Evolutionary conservation across 176 grass and related monocot species (phyloP).

Genomic region (Triticum monococcum): DNA sequence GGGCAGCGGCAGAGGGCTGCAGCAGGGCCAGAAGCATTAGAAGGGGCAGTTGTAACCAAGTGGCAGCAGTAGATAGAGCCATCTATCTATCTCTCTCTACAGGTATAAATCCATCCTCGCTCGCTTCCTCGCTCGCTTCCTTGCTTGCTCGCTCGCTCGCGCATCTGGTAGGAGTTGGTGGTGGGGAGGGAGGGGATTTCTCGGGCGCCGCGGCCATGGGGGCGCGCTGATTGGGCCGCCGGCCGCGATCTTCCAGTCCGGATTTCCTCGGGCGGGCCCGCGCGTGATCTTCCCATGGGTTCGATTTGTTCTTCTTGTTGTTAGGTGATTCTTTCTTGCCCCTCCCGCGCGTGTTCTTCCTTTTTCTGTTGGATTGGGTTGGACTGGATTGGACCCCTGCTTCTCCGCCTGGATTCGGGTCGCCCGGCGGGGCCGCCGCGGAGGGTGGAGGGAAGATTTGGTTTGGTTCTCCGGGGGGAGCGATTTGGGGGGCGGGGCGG

Average conservation of each 20-base stretch:
- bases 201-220: slow-evolving; percentile 1
- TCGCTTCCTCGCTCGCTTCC: neutral
- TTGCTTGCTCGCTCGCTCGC: neutral
- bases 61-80: slow-evolving; percentile 56
- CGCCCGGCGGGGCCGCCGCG: neutral
- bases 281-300: slow-evolving; percentile 4
- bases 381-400: neutral
- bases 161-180: slow-evolving; percentile 24
- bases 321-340: slow-evolving; percentile 26
- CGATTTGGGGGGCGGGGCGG: neutral
- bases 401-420: slow-evolving; percentile 8
- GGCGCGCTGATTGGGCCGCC: slow-evolving; percentile 28
- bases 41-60: slow-evolving; percentile 58
- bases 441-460: slow-evolving; percentile 7
- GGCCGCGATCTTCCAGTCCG: neutral
- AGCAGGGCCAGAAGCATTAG: slow-evolving; percentile 48
- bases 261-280: neutral
- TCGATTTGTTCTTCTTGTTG: neutral
- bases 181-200: slow-evolving; percentile 10
- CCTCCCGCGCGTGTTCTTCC: neutral
- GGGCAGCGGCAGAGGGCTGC: slow-evolving; percentile 37
- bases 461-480: slow-evolving; percentile 26
- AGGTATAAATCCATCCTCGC: slow-evolving; percentile 49
- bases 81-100: slow-evolving; percentile 47
- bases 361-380: neutral